These are phyloP conservation scores for Hortaea werneckii DNA, from an alignment of 2,329 filamentous ascomycete genomes.

Conservation along the genomic window DNA sequence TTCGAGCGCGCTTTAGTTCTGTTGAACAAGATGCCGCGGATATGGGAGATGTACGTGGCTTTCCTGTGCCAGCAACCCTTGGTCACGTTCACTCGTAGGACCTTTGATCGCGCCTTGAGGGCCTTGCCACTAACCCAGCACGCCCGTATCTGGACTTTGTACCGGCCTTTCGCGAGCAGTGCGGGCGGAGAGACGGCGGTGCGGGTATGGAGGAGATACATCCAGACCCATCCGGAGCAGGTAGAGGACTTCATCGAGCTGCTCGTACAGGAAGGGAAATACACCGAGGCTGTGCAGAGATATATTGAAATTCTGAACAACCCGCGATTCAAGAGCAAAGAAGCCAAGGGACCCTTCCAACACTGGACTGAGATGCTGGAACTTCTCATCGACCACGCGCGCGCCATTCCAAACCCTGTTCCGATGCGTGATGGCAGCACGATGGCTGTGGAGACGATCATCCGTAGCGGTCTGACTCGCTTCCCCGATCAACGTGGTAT, in stretches of 20 bases:
- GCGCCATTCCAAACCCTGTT: conserved; percentile 50
- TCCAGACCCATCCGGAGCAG: conserved; percentile 94
- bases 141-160: conserved; percentile 87
- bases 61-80: conserved; percentile 89
- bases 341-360: conserved; percentile 90
- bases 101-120: conserved; percentile 84
- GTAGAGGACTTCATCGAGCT: conserved; percentile 92
- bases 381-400: conserved; percentile 76
- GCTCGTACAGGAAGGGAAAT: conserved; percentile 67
- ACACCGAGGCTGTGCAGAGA: conserved; percentile 80
- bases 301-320: conserved; percentile 93
- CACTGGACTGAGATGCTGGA: conserved; percentile 98
- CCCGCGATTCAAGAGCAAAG: conserved; percentile 79
- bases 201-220: conserved; percentile 88
- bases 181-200: conserved; percentile 83
- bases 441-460: conserved; percentile 84
- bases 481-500: conserved; percentile 93
- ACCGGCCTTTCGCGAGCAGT: conserved; percentile 82
- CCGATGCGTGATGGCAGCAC: conserved; percentile 70
- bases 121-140: conserved; percentile 92
- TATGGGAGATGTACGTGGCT: conserved; percentile 95
- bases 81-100: conserved; percentile 72
- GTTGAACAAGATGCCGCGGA: conserved; percentile 95
- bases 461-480: conserved; percentile 78
- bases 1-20: conserved; percentile 89